phyloP scores from a whole-genome alignment of 23 red algal genomes.

The Cyanidiococcus yangmingshanensis region DNA sequence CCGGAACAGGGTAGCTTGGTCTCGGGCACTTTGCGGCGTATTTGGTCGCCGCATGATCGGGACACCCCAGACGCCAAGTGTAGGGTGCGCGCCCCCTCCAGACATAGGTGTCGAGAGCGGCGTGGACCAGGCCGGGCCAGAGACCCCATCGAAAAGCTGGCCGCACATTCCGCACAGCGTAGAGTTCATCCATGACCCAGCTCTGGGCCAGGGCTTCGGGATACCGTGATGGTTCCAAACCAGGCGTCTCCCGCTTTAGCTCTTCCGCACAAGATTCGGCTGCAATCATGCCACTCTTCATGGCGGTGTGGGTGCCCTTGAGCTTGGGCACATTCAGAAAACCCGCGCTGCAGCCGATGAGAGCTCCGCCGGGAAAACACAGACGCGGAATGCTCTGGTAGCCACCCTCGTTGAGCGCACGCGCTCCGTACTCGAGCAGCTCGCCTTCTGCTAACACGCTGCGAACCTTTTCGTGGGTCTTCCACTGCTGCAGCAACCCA shows the following conservation, averaged over 20 bases:
- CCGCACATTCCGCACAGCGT: conserved; percentile 67
- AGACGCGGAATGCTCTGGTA: conserved; percentile 66
- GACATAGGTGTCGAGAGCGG: conserved; percentile 82
- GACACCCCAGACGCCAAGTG: conserved; percentile 47
- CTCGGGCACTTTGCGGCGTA: conserved; percentile 20
- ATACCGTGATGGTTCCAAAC: conserved; percentile 24
- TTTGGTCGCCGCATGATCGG: conserved; percentile 56
- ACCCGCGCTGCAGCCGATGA: conserved; percentile 87
- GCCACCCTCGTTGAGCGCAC: conserved; percentile 81
- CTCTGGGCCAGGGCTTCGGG: conserved; percentile 34
- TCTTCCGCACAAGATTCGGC: conserved; percentile 44
- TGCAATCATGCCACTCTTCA: conserved; percentile 93
- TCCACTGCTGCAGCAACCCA: conserved; percentile 78
- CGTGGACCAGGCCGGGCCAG: conserved; percentile 48
- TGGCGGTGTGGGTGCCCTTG: conserved; percentile 95
- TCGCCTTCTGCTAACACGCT: conserved; percentile 59
- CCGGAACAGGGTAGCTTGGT: conserved; percentile 63
- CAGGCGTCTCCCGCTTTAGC: conserved; percentile 31
- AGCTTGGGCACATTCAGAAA: conserved; percentile 99
- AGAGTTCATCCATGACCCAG: conserved; percentile 79
- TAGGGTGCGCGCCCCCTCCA: conserved; percentile 58
- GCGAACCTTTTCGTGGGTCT: conserved; percentile 52
- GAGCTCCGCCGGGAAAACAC: conserved; percentile 78
- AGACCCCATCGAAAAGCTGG: conserved; percentile 78
- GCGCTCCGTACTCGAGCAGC: conserved; percentile 83